Conservation (phyloP, 306 rosid species). For the Prunus mongolica region DNA sequence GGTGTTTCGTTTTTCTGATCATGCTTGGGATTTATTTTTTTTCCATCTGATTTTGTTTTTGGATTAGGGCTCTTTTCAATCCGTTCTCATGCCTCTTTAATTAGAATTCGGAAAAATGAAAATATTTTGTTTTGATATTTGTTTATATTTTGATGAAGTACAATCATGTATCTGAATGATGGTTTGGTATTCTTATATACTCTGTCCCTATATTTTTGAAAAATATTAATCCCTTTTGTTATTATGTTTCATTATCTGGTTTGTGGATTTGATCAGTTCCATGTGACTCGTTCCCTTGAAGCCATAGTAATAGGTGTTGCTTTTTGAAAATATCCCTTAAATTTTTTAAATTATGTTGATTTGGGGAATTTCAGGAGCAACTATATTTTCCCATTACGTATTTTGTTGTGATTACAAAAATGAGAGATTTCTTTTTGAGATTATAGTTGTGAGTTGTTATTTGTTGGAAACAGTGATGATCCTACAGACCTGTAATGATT, state of each 20-base stretch:
- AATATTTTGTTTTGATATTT: not conserved
- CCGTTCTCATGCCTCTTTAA: not conserved
- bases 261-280: slow-evolving; percentile 48
- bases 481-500: not conserved
- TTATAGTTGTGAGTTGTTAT: not conserved
- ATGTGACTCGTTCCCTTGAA: slow-evolving; percentile 66
- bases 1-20: not conserved
- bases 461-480: slow-evolving; percentile 37
- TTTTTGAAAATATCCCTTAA: slow-evolving; percentile 12
- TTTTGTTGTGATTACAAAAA: not conserved
- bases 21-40: not conserved
- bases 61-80: not conserved
- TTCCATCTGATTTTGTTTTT: not conserved
- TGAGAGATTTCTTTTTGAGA: too few species aligned
- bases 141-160: not conserved
- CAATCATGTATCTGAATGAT: not conserved
- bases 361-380: slow-evolving; percentile 27
- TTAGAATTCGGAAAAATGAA: not conserved
- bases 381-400: slow-evolving; percentile 21
- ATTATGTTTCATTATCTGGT: slow-evolving; percentile 44
- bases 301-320: slow-evolving; percentile 43
- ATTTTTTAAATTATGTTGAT: not conserved
- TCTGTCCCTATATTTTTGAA: too few species aligned
- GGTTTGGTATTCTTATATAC: not conserved
- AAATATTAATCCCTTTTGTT: not conserved